These are phyloP conservation scores for Ulota crispa DNA, from an alignment of 225 moss, liverwort and hornwort species.

Conservation along the genomic window DNA sequence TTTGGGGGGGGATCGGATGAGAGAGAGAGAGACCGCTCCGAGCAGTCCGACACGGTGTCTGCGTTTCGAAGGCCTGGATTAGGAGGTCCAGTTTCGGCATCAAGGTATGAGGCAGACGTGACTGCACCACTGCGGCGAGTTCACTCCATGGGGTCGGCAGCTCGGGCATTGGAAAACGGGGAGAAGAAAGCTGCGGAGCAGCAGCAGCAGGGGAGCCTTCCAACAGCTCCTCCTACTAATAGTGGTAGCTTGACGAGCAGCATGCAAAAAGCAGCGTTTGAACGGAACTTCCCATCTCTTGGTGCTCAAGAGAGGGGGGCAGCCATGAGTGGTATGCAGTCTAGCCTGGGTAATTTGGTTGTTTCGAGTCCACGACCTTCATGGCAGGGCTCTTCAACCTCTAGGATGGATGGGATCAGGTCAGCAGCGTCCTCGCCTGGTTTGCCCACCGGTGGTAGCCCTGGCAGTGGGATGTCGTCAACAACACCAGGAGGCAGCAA, in stretches of 20 bases:
- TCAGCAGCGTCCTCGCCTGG: slow-evolving; percentile 69
- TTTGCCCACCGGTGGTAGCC: slow-evolving; percentile 38
- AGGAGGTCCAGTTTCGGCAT: slow-evolving; percentile 40
- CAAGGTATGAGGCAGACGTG: slow-evolving; percentile 72
- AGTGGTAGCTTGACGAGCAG: slow-evolving; percentile 92
- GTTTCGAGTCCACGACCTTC: slow-evolving; percentile 85
- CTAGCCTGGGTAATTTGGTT: slow-evolving; percentile 69
- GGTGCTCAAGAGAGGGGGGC: slow-evolving; percentile 89
- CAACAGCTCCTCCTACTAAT: slow-evolving; percentile 79
- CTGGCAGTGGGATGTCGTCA: slow-evolving; percentile 50
- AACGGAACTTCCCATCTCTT: slow-evolving; percentile 95
- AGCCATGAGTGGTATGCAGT: slow-evolving; percentile 62
- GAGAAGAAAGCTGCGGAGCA: slow-evolving; percentile 67
- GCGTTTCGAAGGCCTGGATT: slow-evolving; percentile 77
- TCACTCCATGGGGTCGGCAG: slow-evolving; percentile 83
- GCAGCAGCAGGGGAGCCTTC: slow-evolving; percentile 48
- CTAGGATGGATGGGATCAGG: slow-evolving; percentile 79
- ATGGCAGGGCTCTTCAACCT: slow-evolving; percentile 89
- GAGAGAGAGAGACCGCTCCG: slow-evolving; percentile 74
- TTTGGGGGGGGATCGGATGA: slow-evolving; percentile 86
- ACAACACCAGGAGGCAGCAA: slow-evolving; percentile 56
- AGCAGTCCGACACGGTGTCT: slow-evolving; percentile 53
- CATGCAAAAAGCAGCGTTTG: slow-evolving; percentile 97
- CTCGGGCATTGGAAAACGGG: slow-evolving; percentile 85
- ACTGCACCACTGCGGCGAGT: slow-evolving; percentile 71